Conservation (phyloP, 768 basidiomycete genomes). For the Mycena haematopus region DNA sequence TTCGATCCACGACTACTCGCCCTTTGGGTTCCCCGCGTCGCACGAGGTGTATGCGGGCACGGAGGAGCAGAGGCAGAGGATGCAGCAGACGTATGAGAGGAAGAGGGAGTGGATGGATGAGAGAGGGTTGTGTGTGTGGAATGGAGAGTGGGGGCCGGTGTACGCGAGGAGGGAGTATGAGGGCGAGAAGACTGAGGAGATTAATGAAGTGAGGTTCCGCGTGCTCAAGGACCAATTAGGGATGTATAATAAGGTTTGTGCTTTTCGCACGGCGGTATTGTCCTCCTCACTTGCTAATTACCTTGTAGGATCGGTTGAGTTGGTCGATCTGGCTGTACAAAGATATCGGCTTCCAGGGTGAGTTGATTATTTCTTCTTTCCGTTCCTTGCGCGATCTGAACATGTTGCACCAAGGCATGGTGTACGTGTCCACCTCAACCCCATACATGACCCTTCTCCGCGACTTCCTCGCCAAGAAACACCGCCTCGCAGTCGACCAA, state of each 20-base stretch:
- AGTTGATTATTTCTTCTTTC: background rate
- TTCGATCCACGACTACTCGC: constrained; percentile 79
- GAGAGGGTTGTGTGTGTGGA: constrained; percentile 71
- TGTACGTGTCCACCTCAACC: constrained; percentile 68
- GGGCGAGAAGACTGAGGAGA: constrained; percentile 62
- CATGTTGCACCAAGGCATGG: constrained; percentile 60
- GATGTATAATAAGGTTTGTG: constrained; percentile 67
- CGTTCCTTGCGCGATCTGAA: too few relatives aligned
- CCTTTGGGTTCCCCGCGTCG: constrained; percentile 74
- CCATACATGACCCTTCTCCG: constrained; percentile 75
- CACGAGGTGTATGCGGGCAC: constrained; percentile 60
- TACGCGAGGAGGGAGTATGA: constrained; percentile 70
- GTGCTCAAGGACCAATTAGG: constrained; percentile 77
- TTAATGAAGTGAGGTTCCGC: constrained; percentile 68
- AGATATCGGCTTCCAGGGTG: constrained; percentile 70
- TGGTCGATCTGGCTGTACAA: constrained; percentile 93
- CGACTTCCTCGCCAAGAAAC: constrained; percentile 78
- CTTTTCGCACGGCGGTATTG: background rate
- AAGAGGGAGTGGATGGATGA: constrained; percentile 83
- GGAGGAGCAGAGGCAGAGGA: constrained; percentile 55
- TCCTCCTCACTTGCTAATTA: background rate
- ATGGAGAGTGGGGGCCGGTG: constrained; percentile 87
- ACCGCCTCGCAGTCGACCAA: constrained; percentile 75
- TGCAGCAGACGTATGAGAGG: constrained; percentile 67
- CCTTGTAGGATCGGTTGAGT: constrained; percentile 60